Base-by-base conservation (phyloP, 805 yeast genomes). In the Candida andamanensis region DNA sequence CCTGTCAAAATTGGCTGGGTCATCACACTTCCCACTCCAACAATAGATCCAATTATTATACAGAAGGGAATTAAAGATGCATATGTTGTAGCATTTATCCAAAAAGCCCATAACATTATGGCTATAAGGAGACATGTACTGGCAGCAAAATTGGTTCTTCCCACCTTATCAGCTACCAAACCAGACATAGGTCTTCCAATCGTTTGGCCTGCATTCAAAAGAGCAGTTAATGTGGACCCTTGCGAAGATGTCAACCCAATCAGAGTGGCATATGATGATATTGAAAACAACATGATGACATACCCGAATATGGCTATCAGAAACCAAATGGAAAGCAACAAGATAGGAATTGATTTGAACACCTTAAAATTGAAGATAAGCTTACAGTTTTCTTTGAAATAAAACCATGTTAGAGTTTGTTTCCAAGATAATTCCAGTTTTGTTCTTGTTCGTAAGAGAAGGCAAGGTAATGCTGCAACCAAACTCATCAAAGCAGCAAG, bases 111-210 rank as follows among this genome's bases (percentile, higher is more conserved):
- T 6, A 58, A 26, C 30, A 60, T 37, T 5, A 61, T 43, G 10
- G 54, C 39, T 12, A 50, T 42, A 5, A 45, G 16, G 5, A 52
- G 26, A 36, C 62, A 45, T n/a, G 51, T 19, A 8, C 37, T 21
- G 0, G 37, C 29, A 0, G 58, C 44, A 9, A 53, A 38, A 39
- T 74, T 75, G 33, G 61, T 44, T 18, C 76, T 56, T 2, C 82
- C 82, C 18, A 62, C 34, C 5, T 41, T 45, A 45, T 72, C 79
- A 14, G 73, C 76, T 6, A 63, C 14, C 24, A 54, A 43, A 1
- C 76, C 77, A 26, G 78, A 66, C 4, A 57, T 30, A 2, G 76
- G 58, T 24, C 83, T 56, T 5, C 82, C 82, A 15, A 73, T 44
- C 1, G 64, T 49, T 29, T 77, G 72, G 23, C 56, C 58, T 13